Evolutionary conservation across 352 stramenopile species (phyloP), one percentile per base, ranked within the genome.

Genomic region (Globisporangium uncinulatum): DNA sequence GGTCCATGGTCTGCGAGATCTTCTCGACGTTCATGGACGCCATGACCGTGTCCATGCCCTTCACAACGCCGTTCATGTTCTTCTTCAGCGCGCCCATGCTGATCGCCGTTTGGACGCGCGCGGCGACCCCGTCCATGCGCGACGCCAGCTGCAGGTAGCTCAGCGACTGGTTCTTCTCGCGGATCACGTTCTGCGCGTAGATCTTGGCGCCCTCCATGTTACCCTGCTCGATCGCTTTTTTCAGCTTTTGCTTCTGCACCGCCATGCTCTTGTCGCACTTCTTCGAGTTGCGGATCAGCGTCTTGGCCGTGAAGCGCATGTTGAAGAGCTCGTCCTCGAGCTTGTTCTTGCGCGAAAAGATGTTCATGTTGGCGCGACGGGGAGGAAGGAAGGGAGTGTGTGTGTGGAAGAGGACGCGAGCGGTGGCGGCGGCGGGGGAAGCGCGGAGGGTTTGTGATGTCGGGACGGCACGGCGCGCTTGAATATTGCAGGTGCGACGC

Each of bases 231-330:
- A 96, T 95, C 45, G 94, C 92, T 66, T 98, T 98, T 74, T 98
- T 98, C 20, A 99, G 78, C 69, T 99, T 99, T 46, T 73, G 62
- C 66, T 98, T 97, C 50, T 97, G 89, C 44, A 69, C 73, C 46
- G 92, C 87, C 74, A 98, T 92, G 71, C 97, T 99, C 79, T 99
- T 99, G 63, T 98, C 95, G 69, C 95, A 99, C 69, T 99, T 99
- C 68, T 98, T 98, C 42, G 92, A 67, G 66, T 94, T 89, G 54
- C 86, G 70, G 71, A 97, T 51, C 71, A 97, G 83, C 65, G 77
- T 82, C 71, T 95, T 95, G 65, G 86, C 81, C 45, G 86, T 94
- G 61, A 95, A 93, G 68, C 89, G 89, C 79, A 95, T 92, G 71
- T 95, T 94, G 65, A 95, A 94, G 51, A 94, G 76, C 69, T 94